These are phyloP conservation scores for Boletellus sp. DNA, from an alignment of 1,284 basidiomycete species.

Conservation along the genomic window DNA sequence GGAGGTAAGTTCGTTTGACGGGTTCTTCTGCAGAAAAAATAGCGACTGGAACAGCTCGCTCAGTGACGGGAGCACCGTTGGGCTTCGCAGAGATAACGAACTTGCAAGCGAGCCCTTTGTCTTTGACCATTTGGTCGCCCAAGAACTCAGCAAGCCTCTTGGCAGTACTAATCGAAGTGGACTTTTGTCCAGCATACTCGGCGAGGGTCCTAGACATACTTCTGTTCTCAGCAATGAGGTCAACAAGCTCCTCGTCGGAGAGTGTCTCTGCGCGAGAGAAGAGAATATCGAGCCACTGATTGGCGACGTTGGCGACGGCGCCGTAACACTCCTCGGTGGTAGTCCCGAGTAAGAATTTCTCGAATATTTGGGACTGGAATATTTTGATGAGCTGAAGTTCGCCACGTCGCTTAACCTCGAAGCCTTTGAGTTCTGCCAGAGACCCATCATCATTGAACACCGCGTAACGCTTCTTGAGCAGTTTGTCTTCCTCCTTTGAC, in stretches of 20 bases:
- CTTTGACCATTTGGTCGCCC: slow-evolving; percentile 98
- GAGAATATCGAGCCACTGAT: slow-evolving; percentile 97
- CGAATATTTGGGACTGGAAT: slow-evolving; percentile 98
- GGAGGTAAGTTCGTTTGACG: slow-evolving; percentile 87
- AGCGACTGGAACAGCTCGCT: slow-evolving; percentile 96
- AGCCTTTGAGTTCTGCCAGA: slow-evolving; percentile 96
- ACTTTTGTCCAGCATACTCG: slow-evolving; percentile 96
- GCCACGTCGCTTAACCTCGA: slow-evolving; percentile 97
- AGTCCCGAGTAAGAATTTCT: slow-evolving; percentile 90
- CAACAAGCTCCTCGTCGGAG: slow-evolving; percentile 90
- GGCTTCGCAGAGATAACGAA: slow-evolving; percentile 98
- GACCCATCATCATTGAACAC: slow-evolving; percentile 99
- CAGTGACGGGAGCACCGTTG: slow-evolving; percentile 91
- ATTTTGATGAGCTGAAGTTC: slow-evolving; percentile 99
- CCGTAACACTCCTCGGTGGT: slow-evolving; percentile 96
- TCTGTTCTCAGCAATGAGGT: slow-evolving; percentile 97
- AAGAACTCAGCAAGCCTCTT: slow-evolving; percentile 94
- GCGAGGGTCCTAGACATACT: slow-evolving; percentile 97
- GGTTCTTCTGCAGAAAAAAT: slow-evolving; percentile 96
- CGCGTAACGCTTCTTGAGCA: slow-evolving; percentile 98
- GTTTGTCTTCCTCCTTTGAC: slow-evolving; percentile 98
- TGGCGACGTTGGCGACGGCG: slow-evolving; percentile 89
- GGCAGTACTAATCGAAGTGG: slow-evolving; percentile 97
- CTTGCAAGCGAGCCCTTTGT: slow-evolving; percentile 98
- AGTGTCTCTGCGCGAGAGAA: slow-evolving; percentile 84